Base-by-base conservation (phyloP, 1,284 basidiomycete species). In the Trichosporon sp. region DNA sequence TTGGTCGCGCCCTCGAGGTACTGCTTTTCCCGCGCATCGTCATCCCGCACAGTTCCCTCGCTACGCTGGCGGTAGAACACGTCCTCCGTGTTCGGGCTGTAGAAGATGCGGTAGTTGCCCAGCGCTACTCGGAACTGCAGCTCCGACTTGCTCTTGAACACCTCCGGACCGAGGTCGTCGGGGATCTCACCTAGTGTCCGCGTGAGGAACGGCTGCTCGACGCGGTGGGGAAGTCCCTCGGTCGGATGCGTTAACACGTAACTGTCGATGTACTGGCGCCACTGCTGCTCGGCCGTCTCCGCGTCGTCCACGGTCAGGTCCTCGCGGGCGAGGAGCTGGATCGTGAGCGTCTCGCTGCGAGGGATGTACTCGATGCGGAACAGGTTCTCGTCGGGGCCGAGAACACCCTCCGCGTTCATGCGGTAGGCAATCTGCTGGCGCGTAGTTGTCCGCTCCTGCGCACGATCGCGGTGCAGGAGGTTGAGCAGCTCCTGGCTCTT, bases 331-430 rank as follows among this genome's bases (percentile, higher is more conserved):
- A 97, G 85, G 32, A 98, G 82, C 78, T 96, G 92, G 61, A 96
- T 84, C 0, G 90, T 89, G 75, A 95, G 84, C 13, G 84, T 86
- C 70, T 88, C 88, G 10, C 85, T 84, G 21, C 86, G 84, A 0
- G 88, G 86, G 19, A 89, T 81, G 89, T 92, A 96, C 80, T 95
- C 93, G 56, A 97, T 86, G 21, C 92, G 86, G 83, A 91, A 98
- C 16, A 97, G 82, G 75, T 91, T 93, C 78, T 98, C 95, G 62
- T 97, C 94, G 0, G 88, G 85, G 1, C 90, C 91, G 49, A 95
- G 80, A 7, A 92, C 85, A 58, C 86, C 88, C 76, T 97, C 95
- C 0, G 89, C 90, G 60, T 87, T 87, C 75, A 89, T 87, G 54
- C 94, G 85, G 69, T 88, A 88, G 58, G 90, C 92, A 67, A 91